Evolutionary conservation across 2,329 filamentous ascomycete species (phyloP).

Genomic region (Arthrinium phaeospermum): DNA sequence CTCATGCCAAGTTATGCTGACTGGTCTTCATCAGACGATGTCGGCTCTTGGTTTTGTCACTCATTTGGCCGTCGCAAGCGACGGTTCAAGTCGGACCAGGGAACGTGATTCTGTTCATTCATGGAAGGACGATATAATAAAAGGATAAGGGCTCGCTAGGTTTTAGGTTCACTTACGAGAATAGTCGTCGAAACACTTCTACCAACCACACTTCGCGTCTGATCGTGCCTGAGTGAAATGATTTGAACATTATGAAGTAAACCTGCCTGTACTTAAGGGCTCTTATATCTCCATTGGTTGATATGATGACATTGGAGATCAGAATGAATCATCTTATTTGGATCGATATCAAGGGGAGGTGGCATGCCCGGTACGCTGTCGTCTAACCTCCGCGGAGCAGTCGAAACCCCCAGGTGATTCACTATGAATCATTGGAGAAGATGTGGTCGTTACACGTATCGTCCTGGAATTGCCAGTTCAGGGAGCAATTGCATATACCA

Average conservation of each 20-base stretch:
- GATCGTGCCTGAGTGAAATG: background rate
- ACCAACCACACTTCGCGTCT: background rate
- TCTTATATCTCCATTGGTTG: background rate
- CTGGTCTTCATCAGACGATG: constrained; percentile 12
- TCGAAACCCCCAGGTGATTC: background rate
- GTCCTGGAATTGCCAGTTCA: background rate
- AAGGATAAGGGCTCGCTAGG: background rate
- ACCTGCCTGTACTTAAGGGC: background rate
- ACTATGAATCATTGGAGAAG: constrained; percentile 1
- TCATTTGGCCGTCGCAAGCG: constrained; percentile 11
- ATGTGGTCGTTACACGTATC: background rate
- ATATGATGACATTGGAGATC: background rate
- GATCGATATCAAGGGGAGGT: background rate
- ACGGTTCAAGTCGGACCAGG: constrained; percentile 13
- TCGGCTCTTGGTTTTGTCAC: constrained; percentile 1
- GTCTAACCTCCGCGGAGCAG: background rate
- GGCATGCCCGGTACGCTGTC: background rate
- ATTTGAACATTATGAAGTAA: background rate
- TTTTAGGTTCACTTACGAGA: background rate
- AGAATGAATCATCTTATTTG: background rate
- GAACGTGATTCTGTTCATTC: constrained; percentile 13
- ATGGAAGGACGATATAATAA: background rate
- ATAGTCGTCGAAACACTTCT: background rate
- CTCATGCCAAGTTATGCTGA: background rate
- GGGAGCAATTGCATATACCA: background rate